Percentiles rank a stretch among this genome's conserved stretches.
phyloP scores from a whole-genome alignment of 768 basidiomycete genomes.

The Rhodotorula diobovata region DNA sequence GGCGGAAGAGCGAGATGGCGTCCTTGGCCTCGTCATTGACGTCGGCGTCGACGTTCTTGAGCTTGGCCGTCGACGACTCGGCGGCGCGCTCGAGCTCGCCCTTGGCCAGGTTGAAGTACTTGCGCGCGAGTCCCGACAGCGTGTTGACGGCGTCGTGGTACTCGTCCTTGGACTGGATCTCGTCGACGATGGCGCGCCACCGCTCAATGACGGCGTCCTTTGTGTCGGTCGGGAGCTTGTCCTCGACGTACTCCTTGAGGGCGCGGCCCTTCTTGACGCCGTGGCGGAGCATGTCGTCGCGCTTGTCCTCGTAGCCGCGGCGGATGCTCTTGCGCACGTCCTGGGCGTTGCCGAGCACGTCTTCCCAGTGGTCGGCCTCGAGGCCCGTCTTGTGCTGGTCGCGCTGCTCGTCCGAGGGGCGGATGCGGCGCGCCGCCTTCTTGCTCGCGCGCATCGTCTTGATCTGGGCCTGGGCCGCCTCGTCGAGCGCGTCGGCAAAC shows the following conservation, averaged over 20 bases:
- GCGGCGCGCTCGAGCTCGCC: slow-evolving; percentile 44
- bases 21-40: slow-evolving; percentile 48
- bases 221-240: slow-evolving; percentile 49
- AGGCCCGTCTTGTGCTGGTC: slow-evolving; percentile 37
- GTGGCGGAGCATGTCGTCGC: slow-evolving; percentile 27
- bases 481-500: slow-evolving; percentile 48
- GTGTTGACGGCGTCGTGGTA: slow-evolving; percentile 46
- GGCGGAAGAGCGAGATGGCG: slow-evolving; percentile 47
- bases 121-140: slow-evolving; percentile 47
- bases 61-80: slow-evolving; percentile 35
- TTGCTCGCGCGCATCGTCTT: slow-evolving; percentile 30
- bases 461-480: slow-evolving; percentile 44
- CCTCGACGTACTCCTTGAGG: slow-evolving; percentile 43
- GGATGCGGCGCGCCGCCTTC: slow-evolving; percentile 44
- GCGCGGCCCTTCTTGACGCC: slow-evolving; percentile 26
- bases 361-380: slow-evolving; percentile 48
- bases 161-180: slow-evolving; percentile 43
- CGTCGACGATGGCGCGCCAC: slow-evolving; percentile 44
- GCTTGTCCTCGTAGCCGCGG: slow-evolving; percentile 38
- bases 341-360: slow-evolving; percentile 43
- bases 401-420: slow-evolving; percentile 45
- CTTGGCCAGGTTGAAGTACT: slow-evolving; percentile 48
- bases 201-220: slow-evolving; percentile 48
- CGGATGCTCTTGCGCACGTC: slow-evolving; percentile 37
- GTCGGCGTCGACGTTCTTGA: slow-evolving; percentile 43